Evolutionary conservation across 2,329 filamentous ascomycete species (phyloP), one percentile per base, ranked within the genome.

Genomic region (Nannizzia gypsea): DNA sequence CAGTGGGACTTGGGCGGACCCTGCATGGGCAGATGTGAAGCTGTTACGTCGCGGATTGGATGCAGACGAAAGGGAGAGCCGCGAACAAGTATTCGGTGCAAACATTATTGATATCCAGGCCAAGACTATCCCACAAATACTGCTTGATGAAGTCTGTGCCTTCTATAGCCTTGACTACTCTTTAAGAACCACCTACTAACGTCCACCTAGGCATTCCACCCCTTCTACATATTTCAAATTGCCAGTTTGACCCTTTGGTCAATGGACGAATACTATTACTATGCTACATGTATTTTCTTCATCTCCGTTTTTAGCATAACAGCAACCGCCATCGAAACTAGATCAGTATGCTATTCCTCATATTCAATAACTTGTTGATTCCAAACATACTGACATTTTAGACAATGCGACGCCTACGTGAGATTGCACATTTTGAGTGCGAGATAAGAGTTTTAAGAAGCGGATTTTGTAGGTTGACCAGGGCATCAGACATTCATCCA

Each of bases 181-280:
- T 6, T 6, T 15, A 54, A 17, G n/a, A 34, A 13, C 22, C 20
- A 50, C 5, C 8, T 28, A 26, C 44, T 48, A 52, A 59, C 17
- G 8, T 13, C n/a, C n/a, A 13, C 28, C 20, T 63, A 89, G 83
- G 90, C 89, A 20, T 90, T 99, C 68, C 93, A 99, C 70, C 95
- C 93, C 0, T 99, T 99, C 72, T 99, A 99, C 71, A 87, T 99
- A 60, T 99, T 99, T 70, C 93, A 99, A 74, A 86, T 97, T 67
- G 92, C 91, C 55, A 97, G 93, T 77, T 78, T 99, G 65, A 74
- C 95, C 44, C 82, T 99, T 2, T 99, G 93, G 93, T 96, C 92
- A 8, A 71, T 96, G 66, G 93, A 99, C 69, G 81, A 95, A 67
- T 99, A 99, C 72, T 99, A 96, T 71, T 99, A 97, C 76, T 99